Percentiles rank a stretch among this genome's conserved stretches.
phyloP scores from a whole-genome alignment of 495 filamentous ascomycete genomes.

The Viridothelium virens region DNA sequence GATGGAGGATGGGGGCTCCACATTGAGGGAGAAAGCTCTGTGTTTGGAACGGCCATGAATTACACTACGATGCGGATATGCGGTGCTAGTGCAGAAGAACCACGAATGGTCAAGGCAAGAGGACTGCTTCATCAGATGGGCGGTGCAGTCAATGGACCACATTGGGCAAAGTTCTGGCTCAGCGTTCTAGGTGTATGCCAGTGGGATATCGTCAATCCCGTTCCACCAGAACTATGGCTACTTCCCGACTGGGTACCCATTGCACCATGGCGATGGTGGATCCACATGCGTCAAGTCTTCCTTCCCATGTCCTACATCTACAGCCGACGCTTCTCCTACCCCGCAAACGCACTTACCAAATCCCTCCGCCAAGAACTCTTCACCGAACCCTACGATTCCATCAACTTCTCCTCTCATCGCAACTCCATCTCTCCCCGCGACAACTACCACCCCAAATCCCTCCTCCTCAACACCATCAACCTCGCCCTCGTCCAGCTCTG shows the following conservation, averaged over 20 bases:
- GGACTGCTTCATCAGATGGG: constrained; percentile 76
- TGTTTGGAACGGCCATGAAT: constrained; percentile 84
- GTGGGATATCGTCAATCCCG: constrained; percentile 90
- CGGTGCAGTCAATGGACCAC: constrained; percentile 74
- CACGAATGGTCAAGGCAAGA: constrained; percentile 78
- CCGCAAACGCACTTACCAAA: constrained; percentile 39
- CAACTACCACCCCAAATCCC: constrained; percentile 90
- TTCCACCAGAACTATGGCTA: constrained; percentile 90
- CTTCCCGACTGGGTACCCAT: constrained; percentile 93
- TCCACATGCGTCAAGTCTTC: constrained; percentile 90
- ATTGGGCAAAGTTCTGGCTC: constrained; percentile 95
- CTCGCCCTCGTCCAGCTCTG: constrained; percentile 68
- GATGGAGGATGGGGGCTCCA: constrained; percentile 97
- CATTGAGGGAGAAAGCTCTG: constrained; percentile 88
- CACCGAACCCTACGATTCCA: constrained; percentile 65
- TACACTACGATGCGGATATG: constrained; percentile 78
- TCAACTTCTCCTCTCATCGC: constrained; percentile 67
- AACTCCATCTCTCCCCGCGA: constrained; percentile 74
- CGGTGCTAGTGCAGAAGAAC: constrained; percentile 82
- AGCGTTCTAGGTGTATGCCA: constrained; percentile 71
- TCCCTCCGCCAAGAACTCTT: constrained; percentile 78
- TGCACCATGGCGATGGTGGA: constrained; percentile 97
- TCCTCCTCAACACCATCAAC: constrained; percentile 68
- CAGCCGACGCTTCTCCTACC: constrained; percentile 66
- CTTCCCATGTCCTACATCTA: constrained; percentile 86